Conservation (phyloP, 2,329 filamentous ascomycete species). For the Blastomyces parvus region DNA sequence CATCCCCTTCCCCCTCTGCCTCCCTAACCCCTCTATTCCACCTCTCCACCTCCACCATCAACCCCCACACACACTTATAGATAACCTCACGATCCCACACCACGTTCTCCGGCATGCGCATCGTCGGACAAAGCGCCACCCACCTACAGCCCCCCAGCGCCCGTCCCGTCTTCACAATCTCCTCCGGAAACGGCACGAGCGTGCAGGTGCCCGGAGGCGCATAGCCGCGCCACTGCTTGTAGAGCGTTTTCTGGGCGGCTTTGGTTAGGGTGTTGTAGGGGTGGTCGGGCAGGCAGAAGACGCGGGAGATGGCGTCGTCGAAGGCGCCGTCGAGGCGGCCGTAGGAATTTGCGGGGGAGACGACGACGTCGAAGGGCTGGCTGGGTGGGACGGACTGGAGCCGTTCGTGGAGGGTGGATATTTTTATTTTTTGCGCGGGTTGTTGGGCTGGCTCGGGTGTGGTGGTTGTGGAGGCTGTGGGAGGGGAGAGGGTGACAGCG, state of each 20-base stretch:
- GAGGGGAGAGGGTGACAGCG: conserved; percentile 9
- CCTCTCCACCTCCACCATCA: conserved; percentile 42
- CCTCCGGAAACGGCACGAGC: conserved; percentile 37
- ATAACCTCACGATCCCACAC: conserved; percentile 46
- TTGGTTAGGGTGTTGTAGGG: conserved; percentile 42
- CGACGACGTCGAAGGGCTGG: conserved; percentile 40
- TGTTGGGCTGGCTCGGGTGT: not conserved
- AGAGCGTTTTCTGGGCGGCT: conserved; percentile 38
- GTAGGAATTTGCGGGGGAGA: conserved; percentile 49
- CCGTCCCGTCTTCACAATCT: conserved; percentile 22
- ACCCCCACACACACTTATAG: conserved; percentile 46
- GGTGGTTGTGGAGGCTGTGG: not conserved
- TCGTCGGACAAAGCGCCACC: conserved; percentile 46
- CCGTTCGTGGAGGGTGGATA: conserved; percentile 26
- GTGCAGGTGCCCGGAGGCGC: conserved; percentile 45
- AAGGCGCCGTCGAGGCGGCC: conserved; percentile 47
- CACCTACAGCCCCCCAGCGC: conserved; percentile 38
- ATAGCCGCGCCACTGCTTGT: conserved; percentile 42
- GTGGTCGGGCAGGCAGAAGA: conserved; percentile 35
- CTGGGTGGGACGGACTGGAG: conserved; percentile 31
- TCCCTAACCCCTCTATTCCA: conserved; percentile 32
- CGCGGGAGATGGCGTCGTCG: conserved; percentile 45
- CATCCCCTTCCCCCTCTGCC: conserved; percentile 10
- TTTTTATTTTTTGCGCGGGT: conserved; percentile 27
- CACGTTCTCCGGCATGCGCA: conserved; percentile 39